Evolutionary conservation across 2,329 filamentous ascomycete genomes (phyloP).

Genomic region (Bipolaris bicolor): DNA sequence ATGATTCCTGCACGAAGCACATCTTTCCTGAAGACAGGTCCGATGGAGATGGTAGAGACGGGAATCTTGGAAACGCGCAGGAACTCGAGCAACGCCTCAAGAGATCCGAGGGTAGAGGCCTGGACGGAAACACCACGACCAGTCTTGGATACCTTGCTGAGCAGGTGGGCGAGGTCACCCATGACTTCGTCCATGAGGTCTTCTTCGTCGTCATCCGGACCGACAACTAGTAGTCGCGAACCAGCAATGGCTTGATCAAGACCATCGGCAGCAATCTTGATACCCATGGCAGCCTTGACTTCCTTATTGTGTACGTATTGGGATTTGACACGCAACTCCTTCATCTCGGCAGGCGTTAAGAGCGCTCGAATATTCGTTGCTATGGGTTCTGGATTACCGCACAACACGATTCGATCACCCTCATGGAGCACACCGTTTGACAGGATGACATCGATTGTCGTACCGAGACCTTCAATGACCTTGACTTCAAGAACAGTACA

Average conservation of each 20-base stretch:
- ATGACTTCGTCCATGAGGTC: constrained; percentile 97
- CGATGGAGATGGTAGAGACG: constrained; percentile 95
- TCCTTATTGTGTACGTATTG: constrained; percentile 99
- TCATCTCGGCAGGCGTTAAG: constrained; percentile 89
- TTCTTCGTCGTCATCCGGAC: constrained; percentile 93
- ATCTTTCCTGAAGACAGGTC: constrained; percentile 96
- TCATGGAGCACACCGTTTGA: constrained; percentile 95
- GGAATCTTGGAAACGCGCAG: constrained; percentile 95
- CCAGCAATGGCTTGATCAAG: constrained; percentile 96
- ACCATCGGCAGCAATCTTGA: constrained; percentile 97
- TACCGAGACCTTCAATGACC: constrained; percentile 97
- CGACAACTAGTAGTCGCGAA: constrained; percentile 91
- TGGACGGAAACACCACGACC: constrained; percentile 96
- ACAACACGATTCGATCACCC: constrained; percentile 92
- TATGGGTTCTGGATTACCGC: constrained; percentile 95
- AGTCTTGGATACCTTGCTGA: constrained; percentile 88
- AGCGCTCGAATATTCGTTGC: constrained; percentile 93
- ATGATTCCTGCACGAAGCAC: constrained; percentile 93
- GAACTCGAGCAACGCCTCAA: constrained; percentile 96
- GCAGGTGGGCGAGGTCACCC: constrained; percentile 87
- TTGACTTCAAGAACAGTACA: constrained; percentile 98
- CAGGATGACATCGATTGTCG: constrained; percentile 96
- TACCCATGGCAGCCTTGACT: constrained; percentile 96
- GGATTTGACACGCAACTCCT: constrained; percentile 93
- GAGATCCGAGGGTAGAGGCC: constrained; percentile 93